Conservation (phyloP, 1,139 yeast species). For the Starmera stellimalicola region DNA sequence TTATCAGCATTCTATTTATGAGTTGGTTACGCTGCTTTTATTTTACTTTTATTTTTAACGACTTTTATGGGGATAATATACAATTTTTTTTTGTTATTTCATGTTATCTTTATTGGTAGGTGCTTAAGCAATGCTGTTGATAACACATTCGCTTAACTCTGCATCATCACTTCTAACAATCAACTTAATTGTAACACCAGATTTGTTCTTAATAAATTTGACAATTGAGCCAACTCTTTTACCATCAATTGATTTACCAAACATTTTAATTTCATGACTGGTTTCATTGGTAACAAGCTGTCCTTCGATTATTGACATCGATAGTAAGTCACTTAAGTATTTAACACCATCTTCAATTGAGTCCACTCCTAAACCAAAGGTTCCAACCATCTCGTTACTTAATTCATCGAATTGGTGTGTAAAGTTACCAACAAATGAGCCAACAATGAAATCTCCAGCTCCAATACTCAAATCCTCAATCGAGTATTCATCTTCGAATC, state of each 20-base stretch:
- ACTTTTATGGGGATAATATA: background rate
- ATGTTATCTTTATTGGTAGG: too few relatives aligned
- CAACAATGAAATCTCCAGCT: slow-evolving; percentile 77
- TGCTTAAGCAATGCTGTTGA: slow-evolving; percentile 27
- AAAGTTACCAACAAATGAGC: slow-evolving; percentile 74
- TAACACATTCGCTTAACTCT: slow-evolving; percentile 35
- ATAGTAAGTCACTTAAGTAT: slow-evolving; percentile 30
- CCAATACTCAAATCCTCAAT: slow-evolving; percentile 68
- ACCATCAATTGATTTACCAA: slow-evolving; percentile 74
- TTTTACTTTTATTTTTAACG: background rate
- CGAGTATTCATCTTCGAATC: slow-evolving; percentile 89
- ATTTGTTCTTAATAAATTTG: slow-evolving; percentile 63
- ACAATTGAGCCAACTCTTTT: slow-evolving; percentile 59
- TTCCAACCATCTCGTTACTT: slow-evolving; percentile 45
- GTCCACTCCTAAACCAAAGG: slow-evolving; percentile 43
- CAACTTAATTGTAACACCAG: slow-evolving; percentile 72
- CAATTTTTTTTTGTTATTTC: too few relatives aligned
- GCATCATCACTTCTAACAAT: slow-evolving; percentile 60
- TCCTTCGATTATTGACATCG: slow-evolving; percentile 74
- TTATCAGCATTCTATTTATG: slow-evolving; percentile 10
- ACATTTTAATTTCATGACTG: slow-evolving; percentile 66
- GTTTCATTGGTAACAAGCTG: slow-evolving; percentile 57
- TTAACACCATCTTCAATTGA: slow-evolving; percentile 42
- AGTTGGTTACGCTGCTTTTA: background rate
- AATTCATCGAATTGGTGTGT: slow-evolving; percentile 68